Evolutionary conservation across 495 filamentous ascomycete genomes (phyloP).

Genomic region (Daldinia concentrica): DNA sequence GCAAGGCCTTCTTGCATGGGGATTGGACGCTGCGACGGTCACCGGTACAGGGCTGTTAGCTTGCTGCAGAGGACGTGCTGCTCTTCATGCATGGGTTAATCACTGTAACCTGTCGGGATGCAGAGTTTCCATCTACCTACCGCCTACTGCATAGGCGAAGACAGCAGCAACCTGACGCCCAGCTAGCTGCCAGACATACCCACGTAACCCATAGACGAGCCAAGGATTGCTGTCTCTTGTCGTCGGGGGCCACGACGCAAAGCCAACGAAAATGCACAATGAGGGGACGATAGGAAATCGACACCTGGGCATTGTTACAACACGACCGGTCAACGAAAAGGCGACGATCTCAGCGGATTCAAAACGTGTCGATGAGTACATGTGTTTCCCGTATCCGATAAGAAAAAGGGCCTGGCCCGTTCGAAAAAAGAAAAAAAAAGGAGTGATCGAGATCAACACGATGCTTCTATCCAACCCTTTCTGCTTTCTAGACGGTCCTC

Average conservation of each 20-base stretch:
- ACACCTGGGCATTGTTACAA: constrained; percentile 7
- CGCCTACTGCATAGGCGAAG: constrained; percentile 26
- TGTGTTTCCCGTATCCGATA: constrained; percentile 27
- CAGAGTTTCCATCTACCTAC: constrained; percentile 8
- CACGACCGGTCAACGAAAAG: constrained; percentile 20
- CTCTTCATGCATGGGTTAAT: constrained; percentile 28
- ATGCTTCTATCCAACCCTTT: neutral
- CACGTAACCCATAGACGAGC: constrained; percentile 20
- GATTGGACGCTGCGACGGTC: constrained; percentile 22
- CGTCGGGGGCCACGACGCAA: constrained; percentile 37
- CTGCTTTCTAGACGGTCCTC: neutral
- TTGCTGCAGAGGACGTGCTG: constrained; percentile 20
- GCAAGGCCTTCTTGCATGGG: constrained; percentile 26
- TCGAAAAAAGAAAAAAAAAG: constrained; percentile 1
- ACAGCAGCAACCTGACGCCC: constrained; percentile 12
- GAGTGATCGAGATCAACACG: neutral
- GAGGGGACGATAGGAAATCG: constrained; percentile 20
- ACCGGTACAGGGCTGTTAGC: constrained; percentile 29
- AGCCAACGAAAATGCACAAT: constrained; percentile 41
- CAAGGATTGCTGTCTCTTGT: constrained; percentile 23
- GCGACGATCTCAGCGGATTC: constrained; percentile 6
- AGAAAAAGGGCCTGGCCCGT: neutral
- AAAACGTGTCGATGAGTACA: constrained; percentile 14
- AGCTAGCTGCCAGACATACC: constrained; percentile 23
- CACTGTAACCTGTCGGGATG: constrained; percentile 34